Evolutionary conservation across 1,284 basidiomycete species (phyloP).

Genomic region (Cryptococcus amylolentus): DNA sequence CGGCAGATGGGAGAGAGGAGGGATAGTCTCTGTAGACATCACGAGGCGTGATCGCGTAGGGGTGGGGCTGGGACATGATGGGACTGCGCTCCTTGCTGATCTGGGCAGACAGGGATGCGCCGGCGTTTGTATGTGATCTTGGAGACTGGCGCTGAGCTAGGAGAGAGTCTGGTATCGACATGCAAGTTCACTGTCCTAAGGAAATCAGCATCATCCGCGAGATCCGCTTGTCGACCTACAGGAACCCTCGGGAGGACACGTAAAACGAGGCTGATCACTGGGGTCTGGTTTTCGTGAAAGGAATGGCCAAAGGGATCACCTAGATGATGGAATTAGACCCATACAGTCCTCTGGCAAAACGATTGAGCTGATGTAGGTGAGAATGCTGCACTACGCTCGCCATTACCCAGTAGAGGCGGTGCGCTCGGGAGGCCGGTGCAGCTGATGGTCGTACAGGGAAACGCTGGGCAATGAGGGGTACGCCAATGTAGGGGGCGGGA

Average conservation of each 20-base stretch:
- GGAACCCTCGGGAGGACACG: conserved; percentile 16
- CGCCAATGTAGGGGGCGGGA: too few species aligned
- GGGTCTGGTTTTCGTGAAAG: conserved; percentile 19
- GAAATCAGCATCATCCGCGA: conserved; percentile 23
- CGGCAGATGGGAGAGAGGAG: too few species aligned
- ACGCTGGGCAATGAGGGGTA: too few species aligned
- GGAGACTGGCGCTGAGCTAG: background rate
- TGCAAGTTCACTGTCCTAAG: conserved; percentile 21
- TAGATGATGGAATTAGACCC: conserved; percentile 18
- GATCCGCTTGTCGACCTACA: conserved; percentile 19
- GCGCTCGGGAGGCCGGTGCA: too few species aligned
- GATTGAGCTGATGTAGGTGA: conserved; percentile 7
- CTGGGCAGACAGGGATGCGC: too few species aligned
- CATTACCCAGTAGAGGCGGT: too few species aligned
- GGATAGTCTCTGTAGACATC: conserved; percentile 13
- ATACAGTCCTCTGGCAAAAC: conserved; percentile 8
- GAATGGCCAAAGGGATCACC: conserved; percentile 7
- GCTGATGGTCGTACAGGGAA: too few species aligned
- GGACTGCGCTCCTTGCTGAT: background rate
- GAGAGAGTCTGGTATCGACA: background rate
- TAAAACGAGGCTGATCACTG: conserved; percentile 21
- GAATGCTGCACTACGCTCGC: conserved; percentile 6
- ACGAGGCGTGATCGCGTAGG: conserved; percentile 14
- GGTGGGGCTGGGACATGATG: conserved; percentile 20
- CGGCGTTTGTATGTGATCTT: background rate